Conservation (phyloP, 352 stramenopile species). For the Globisporangium abappressorium region DNA sequence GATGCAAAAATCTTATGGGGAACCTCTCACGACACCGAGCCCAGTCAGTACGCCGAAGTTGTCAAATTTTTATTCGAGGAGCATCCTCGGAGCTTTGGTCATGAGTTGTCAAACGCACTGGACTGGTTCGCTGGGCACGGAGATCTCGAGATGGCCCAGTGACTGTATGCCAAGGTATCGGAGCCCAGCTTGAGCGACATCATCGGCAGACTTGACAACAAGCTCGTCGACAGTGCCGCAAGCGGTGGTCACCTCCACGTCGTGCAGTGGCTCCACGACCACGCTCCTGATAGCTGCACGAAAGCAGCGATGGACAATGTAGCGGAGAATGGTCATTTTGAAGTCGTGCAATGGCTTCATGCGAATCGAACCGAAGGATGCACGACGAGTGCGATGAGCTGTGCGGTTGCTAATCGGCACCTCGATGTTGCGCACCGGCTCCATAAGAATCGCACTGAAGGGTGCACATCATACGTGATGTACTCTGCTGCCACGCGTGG, state of each 20-base stretch:
- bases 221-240: background rate
- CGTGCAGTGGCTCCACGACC: background rate
- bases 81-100: background rate
- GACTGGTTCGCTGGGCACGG: background rate
- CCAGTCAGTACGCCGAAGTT: background rate
- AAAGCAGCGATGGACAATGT: background rate
- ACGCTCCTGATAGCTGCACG: background rate
- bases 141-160: background rate
- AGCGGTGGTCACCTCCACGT: background rate
- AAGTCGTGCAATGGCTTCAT: no score
- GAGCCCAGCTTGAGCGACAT: background rate
- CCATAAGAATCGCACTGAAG: background rate
- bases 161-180: background rate
- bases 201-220: background rate
- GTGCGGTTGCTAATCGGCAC: no score
- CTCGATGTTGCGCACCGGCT: no score
- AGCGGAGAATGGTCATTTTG: background rate
- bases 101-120: background rate
- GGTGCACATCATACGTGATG: background rate
- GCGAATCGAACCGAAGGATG: no score
- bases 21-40: background rate
- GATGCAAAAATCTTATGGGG: background rate
- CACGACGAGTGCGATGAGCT: no score
- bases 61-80: background rate
- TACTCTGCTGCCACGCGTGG: background rate